phyloP scores from a whole-genome alignment of 352 stramenopile species.

The Globisporangium uncinulatum region DNA sequence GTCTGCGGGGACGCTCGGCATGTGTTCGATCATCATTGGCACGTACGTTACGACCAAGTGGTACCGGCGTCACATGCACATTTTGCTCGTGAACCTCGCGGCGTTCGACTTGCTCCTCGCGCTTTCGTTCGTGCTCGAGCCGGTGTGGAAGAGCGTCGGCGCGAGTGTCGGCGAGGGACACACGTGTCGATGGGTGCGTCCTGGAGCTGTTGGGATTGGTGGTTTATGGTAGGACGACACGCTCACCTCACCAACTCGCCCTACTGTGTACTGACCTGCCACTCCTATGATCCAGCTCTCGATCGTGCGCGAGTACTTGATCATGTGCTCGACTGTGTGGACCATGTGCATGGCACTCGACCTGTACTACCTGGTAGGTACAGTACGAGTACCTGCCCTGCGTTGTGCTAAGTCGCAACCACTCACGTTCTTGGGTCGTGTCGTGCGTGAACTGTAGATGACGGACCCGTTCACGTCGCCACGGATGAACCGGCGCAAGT shows the following conservation, averaged over 20 bases:
- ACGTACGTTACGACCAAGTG: constrained; percentile 43
- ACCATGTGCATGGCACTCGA: constrained; percentile 68
- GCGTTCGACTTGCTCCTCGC: constrained; percentile 56
- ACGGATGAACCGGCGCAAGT: constrained; percentile 57
- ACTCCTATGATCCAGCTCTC: constrained; percentile 44
- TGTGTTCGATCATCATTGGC: constrained; percentile 48
- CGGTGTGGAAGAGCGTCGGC: constrained; percentile 36
- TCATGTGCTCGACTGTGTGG: constrained; percentile 70
- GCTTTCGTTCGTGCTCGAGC: constrained; percentile 67
- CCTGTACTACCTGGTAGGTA: constrained; percentile 63
- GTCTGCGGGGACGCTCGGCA: constrained; percentile 47
- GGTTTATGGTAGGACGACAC: neutral
- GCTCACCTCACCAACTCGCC: too few relatives aligned
- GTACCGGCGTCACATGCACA: constrained; percentile 69
- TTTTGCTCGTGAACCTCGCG: constrained; percentile 58
- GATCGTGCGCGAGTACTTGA: constrained; percentile 59
- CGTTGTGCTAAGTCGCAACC: too few relatives aligned
- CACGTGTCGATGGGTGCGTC: constrained; percentile 45
- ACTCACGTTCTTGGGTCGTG: neutral
- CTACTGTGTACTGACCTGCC: too few relatives aligned
- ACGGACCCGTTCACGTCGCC: constrained; percentile 80
- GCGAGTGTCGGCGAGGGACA: constrained; percentile 29
- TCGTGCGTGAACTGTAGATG: constrained; percentile 27
- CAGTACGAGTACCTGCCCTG: too few relatives aligned
- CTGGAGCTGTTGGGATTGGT: neutral